Evolutionary conservation across 129 eudicot species (phyloP).

Genomic region (Tagetes erecta): DNA sequence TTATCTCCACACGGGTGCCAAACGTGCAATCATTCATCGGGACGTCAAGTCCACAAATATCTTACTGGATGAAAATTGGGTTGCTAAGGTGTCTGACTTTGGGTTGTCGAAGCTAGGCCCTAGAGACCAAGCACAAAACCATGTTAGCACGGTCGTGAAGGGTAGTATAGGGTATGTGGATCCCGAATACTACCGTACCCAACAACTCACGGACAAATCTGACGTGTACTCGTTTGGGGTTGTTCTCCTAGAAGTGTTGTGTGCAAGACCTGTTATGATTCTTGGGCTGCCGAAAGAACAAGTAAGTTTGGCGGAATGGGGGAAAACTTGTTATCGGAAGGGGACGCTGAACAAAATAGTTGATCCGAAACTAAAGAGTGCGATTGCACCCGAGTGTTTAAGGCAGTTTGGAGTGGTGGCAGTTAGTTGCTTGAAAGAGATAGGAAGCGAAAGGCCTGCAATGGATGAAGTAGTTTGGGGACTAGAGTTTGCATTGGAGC

Average conservation of each 20-base stretch:
- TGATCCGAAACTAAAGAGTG: slow-evolving; percentile 36
- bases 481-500: slow-evolving; percentile 42
- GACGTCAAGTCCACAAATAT: slow-evolving; percentile 52
- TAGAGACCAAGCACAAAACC: neutral
- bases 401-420: slow-evolving; percentile 40
- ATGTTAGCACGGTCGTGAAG: slow-evolving; percentile 40
- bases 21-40: slow-evolving; percentile 38
- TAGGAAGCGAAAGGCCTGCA: slow-evolving; percentile 39
- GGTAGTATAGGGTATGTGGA: slow-evolving; percentile 43
- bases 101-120: slow-evolving; percentile 45
- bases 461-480: slow-evolving; percentile 49
- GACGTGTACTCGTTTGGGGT: slow-evolving; percentile 60
- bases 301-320: slow-evolving; percentile 52
- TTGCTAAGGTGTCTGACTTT: slow-evolving; percentile 49
- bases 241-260: slow-evolving; percentile 49
- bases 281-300: slow-evolving; percentile 25
- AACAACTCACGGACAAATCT: slow-evolving; percentile 36
- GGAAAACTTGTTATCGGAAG: slow-evolving; percentile 15
- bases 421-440: slow-evolving; percentile 36
- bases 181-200: slow-evolving; percentile 30
- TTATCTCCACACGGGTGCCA: slow-evolving; percentile 45
- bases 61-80: slow-evolving; percentile 44
- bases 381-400: slow-evolving; percentile 42
- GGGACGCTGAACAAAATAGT: slow-evolving; percentile 30
- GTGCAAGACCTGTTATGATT: slow-evolving; percentile 35